Percentiles rank a stretch among this genome's conserved stretches.
Evolutionary conservation across 257 asterid species (phyloP).

Genomic region (Jacaranda mimosifolia): DNA sequence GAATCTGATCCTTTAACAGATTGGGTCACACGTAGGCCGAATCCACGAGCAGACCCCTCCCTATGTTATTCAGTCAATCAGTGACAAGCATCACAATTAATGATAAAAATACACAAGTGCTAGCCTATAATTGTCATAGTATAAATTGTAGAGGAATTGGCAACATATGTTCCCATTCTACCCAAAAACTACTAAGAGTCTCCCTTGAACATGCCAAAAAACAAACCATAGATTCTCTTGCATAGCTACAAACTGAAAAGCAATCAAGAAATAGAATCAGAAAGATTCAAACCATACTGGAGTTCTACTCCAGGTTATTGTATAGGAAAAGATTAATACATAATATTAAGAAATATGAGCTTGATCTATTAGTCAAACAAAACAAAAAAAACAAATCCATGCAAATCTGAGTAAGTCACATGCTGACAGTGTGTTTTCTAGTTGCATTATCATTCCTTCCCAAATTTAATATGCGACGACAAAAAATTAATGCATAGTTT

Average conservation of each 20-base stretch:
- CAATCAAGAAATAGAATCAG: background rate
- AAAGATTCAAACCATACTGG: constrained; percentile 3
- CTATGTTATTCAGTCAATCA: constrained; percentile 46
- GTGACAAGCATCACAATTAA: constrained; percentile 28
- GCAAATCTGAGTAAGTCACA: background rate
- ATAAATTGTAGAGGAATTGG: background rate
- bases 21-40: constrained; percentile 73
- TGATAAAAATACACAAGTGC: constrained; percentile 31
- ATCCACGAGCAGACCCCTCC: constrained; percentile 95
- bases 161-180: background rate
- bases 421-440: constrained; percentile 17
- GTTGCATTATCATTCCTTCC: constrained; percentile 1
- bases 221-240: background rate
- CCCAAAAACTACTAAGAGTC: background rate
- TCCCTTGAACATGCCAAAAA: background rate
- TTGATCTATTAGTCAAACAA: background rate
- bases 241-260: background rate
- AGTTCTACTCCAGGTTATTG: constrained; percentile 13
- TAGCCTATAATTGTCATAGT: constrained; percentile 14
- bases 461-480: constrained; percentile 14
- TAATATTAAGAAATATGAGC: background rate
- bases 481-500: background rate
- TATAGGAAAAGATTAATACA: background rate
- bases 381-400: constrained; percentile 15
- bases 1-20: constrained; percentile 93